Evolutionary conservation across 108 stramenopile species (phyloP).

Genomic region (Skeletonema costatum): DNA sequence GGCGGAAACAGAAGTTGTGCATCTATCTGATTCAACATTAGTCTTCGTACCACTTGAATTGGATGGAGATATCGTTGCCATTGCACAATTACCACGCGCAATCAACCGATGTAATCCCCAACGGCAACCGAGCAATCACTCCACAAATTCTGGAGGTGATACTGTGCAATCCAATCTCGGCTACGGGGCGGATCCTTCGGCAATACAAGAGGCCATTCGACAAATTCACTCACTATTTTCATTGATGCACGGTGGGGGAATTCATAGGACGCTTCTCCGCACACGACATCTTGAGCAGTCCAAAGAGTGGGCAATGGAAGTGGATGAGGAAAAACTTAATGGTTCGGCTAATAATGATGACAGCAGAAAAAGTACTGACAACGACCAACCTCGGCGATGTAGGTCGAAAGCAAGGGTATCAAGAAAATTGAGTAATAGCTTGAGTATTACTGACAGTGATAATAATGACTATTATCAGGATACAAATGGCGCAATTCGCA

Average conservation of each 20-base stretch:
- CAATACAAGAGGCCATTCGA: slow-evolving; percentile 53
- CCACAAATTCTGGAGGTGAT: neutral
- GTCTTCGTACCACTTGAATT: slow-evolving; percentile 71
- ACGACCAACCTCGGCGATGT: neutral
- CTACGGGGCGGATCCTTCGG: slow-evolving; percentile 59
- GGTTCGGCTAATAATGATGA: neutral
- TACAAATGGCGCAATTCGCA: neutral
- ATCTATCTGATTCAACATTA: slow-evolving; percentile 61
- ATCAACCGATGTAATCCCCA: neutral
- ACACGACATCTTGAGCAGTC: slow-evolving; percentile 35
- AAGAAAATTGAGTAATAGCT: neutral
- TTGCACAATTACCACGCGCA: slow-evolving; percentile 48
- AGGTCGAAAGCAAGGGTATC: neutral
- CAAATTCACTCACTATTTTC: slow-evolving; percentile 61
- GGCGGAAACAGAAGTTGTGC: slow-evolving; percentile 47
- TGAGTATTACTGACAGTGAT: neutral
- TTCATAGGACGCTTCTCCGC: slow-evolving; percentile 48
- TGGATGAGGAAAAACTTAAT: neutral
- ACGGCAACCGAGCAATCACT: neutral
- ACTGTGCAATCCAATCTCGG: slow-evolving; percentile 17
- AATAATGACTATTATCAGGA: neutral
- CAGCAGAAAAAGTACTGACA: neutral
- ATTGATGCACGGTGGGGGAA: slow-evolving; percentile 68
- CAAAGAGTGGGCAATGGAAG: slow-evolving; percentile 26
- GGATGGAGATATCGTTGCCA: slow-evolving; percentile 42